Conservation (phyloP, 169 alveolate species). For the Cryptosporidium sp. region DNA sequence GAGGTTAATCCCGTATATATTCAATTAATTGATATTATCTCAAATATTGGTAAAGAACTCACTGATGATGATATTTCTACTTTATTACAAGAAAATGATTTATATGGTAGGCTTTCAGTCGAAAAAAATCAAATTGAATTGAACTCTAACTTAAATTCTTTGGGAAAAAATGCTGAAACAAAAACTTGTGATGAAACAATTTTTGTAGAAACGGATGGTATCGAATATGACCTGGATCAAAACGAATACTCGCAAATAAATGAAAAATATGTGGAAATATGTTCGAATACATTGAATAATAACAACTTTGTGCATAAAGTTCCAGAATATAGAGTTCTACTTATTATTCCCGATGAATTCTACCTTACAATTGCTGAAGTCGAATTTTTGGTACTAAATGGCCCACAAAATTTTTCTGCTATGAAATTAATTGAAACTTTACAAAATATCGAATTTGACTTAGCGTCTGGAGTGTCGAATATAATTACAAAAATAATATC, state of each 20-base stretch:
- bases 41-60: slow-evolving; percentile 32
- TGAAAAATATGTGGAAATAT: background rate
- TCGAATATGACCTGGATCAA: background rate
- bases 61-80: slow-evolving; percentile 16
- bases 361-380: slow-evolving; percentile 18
- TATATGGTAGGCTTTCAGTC: background rate
- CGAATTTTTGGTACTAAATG: slow-evolving; percentile 16
- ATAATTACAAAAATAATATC: slow-evolving; percentile 4
- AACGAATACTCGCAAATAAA: background rate
- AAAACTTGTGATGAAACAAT: background rate
- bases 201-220: background rate
- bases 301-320: background rate
- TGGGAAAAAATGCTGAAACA: background rate
- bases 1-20: slow-evolving; percentile 63
- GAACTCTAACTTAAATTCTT: background rate
- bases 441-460: slow-evolving; percentile 11
- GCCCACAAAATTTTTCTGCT: slow-evolving; percentile 57
- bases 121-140: background rate
- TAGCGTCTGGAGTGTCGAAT: background rate
- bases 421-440: slow-evolving; percentile 15
- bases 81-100: slow-evolving; percentile 2
- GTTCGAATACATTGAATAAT: background rate
- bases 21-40: slow-evolving; percentile 37
- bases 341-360: slow-evolving; percentile 50
- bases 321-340: slow-evolving; percentile 54